A percentile compares a stretch with the other conserved stretches of the same genome.
Conservation (phyloP, 1,284 basidiomycete genomes). For the Naganishia sp. region DNA sequence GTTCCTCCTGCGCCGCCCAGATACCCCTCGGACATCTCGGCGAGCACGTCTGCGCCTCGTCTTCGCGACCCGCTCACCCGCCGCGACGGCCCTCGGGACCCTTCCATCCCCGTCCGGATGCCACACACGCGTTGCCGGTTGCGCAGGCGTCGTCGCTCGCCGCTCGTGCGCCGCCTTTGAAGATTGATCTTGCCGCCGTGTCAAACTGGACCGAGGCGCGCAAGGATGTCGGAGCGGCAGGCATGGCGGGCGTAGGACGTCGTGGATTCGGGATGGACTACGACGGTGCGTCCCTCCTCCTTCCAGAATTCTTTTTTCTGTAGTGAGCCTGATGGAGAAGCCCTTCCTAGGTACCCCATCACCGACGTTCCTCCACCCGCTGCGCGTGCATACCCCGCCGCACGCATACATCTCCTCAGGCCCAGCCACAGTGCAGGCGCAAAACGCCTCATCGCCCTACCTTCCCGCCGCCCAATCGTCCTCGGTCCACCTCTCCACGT, state of each 20-base stretch:
- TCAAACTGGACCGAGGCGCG: slow-evolving; percentile 17
- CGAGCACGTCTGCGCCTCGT: slow-evolving; percentile 67
- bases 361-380: slow-evolving; percentile 11
- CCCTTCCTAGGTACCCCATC: slow-evolving; percentile 7
- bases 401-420: neutral
- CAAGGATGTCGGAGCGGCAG: slow-evolving; percentile 58
- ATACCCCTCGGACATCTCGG: slow-evolving; percentile 70
- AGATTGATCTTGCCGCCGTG: slow-evolving; percentile 25
- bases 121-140: slow-evolving; percentile 42
- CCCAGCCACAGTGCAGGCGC: neutral
- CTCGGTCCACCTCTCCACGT: neutral
- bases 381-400: slow-evolving; percentile 1
- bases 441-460: slow-evolving; percentile 21
- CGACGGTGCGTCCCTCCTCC: slow-evolving; percentile 4
- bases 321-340: slow-evolving; percentile 27
- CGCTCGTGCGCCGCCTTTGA: slow-evolving; percentile 4
- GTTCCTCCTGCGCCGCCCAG: slow-evolving; percentile 68
- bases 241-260: slow-evolving; percentile 85
- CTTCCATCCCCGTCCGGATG: slow-evolving; percentile 35
- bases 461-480: slow-evolving; percentile 9
- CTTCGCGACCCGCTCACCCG: slow-evolving; percentile 36
- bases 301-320: neutral
- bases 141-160: slow-evolving; percentile 35
- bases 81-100: slow-evolving; percentile 38
- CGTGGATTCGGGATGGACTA: slow-evolving; percentile 68